Conservation (phyloP, 2,329 filamentous ascomycete genomes). For the Aspergillus candidus region DNA sequence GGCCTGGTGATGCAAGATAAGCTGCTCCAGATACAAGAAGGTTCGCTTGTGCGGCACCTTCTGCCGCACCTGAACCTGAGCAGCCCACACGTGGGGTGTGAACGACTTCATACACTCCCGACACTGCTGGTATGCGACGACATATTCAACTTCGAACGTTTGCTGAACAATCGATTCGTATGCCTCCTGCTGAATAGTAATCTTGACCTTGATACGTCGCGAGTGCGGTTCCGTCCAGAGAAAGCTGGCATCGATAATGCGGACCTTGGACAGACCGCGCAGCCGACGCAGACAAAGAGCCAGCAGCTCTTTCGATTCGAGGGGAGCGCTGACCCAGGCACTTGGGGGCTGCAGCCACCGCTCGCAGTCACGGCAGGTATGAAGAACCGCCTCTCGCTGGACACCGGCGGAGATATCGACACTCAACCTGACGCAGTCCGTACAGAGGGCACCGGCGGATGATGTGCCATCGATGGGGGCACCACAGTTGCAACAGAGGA, state of each 20-base stretch:
- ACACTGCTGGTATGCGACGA: constrained; percentile 88
- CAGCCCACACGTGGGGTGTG: constrained; percentile 92
- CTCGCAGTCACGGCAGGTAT: constrained; percentile 92
- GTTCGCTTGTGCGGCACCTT: constrained; percentile 94
- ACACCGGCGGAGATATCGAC: constrained; percentile 90
- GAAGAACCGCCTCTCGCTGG: constrained; percentile 80
- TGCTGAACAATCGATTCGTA: constrained; percentile 66
- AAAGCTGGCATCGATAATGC: constrained; percentile 92
- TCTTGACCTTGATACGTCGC: constrained; percentile 83
- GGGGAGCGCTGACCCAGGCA: constrained; percentile 77
- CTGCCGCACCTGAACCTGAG: constrained; percentile 88
- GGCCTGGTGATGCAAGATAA: constrained; percentile 89
- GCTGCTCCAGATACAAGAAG: constrained; percentile 78
- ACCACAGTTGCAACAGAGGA: constrained; percentile 97
- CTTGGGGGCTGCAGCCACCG: constrained; percentile 82
- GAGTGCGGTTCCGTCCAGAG: constrained; percentile 99
- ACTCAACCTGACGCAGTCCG: constrained; percentile 91
- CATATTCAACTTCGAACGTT: constrained; percentile 88
- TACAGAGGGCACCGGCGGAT: constrained; percentile 80
- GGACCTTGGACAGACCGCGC: constrained; percentile 76
- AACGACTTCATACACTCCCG: constrained; percentile 93
- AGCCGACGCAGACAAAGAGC: constrained; percentile 87
- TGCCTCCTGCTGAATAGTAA: constrained; percentile 77
- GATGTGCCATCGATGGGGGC: constrained; percentile 89
- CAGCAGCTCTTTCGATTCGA: constrained; percentile 86